Base-by-base conservation (phyloP, 805 yeast species). In the Limtongia smithiae region DNA sequence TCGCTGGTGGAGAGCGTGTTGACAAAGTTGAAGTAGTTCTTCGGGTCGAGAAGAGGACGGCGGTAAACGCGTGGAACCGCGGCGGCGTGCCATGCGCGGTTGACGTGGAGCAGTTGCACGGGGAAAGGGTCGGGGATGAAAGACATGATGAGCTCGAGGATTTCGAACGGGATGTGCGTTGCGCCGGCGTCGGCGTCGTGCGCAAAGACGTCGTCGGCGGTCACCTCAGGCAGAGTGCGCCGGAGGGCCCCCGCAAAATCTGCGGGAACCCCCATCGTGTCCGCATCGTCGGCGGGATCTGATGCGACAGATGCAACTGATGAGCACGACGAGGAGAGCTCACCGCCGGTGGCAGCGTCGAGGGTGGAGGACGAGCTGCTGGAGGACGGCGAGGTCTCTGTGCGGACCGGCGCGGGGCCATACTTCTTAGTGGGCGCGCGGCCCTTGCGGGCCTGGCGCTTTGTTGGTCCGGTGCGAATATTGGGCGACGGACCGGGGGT, bases 21-120 rank as follows among this genome's bases (percentile, higher is more conserved):
- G 37, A 89, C 91, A 69, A 91, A 93, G 22, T 67, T 65, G 50
- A 71, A 68, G 62, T 88, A 90, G 65, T 89, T 90, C 45, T 73
- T 71, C 3, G 93, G 80, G 41, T 73, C 72, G 39, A 91, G 71
- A 1, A 48, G 58, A 0, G 97, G 97, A 14, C 68, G 60, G 3
- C 68, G 62, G 66, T 91, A 93, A 2, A 91, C 62, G 54, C 78
- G 63, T 1, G 87, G 85, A n/a, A 85, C 58, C 3, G 81, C 78
- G 27, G 81, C 66, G 28, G 63, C 51, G 64, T 85, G 83, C 70
- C 90, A 80, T 3, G 74, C 60, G 53, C 77, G 78, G 62, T 80
- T 78, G 8, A 91, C 80, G 15, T 44, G 39, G 17, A 51, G 22
- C 8, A 51, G 48, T 5, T 35, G 12, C 11, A 15, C 44, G 4